phyloP scores from a whole-genome alignment of 345 rosid genomes.

The Moricandia moricandioides region DNA sequence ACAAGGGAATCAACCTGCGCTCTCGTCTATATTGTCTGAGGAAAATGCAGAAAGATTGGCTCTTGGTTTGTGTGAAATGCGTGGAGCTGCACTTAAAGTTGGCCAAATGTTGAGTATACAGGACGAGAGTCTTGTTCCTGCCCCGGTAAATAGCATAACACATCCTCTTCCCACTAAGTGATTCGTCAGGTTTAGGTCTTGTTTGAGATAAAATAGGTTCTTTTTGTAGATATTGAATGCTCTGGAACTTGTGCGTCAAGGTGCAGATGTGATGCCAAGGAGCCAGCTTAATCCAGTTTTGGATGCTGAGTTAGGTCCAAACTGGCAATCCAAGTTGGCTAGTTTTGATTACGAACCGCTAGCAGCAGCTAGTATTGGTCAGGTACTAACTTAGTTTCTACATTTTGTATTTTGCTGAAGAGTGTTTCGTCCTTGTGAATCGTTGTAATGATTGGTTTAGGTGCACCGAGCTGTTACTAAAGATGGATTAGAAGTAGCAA shows the following conservation, averaged over 20 bases:
- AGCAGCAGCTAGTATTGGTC: conserved; percentile 98
- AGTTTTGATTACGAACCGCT: conserved; percentile 96
- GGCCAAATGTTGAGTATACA: conserved; percentile 99
- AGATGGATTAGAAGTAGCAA: conserved; percentile 74
- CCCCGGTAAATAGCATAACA: conserved; percentile 47
- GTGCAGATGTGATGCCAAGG: conserved; percentile 99
- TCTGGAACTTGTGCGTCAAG: conserved; percentile 95
- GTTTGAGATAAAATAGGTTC: conserved; percentile 29
- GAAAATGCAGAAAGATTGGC: conserved; percentile 95
- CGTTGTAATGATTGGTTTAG: conserved; percentile 43
- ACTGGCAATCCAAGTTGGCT: conserved; percentile 72
- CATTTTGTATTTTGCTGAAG: too few relatives aligned
- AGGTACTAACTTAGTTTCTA: conserved; percentile 51
- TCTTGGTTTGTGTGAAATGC: conserved; percentile 89
- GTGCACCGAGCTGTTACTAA: conserved; percentile 82
- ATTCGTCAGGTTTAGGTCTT: background rate
- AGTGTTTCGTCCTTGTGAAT: background rate
- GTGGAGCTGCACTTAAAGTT: conserved; percentile 95
- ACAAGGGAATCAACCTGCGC: conserved; percentile 55
- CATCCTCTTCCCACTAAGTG: background rate
- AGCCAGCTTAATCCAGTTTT: conserved; percentile 87
- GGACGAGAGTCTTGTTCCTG: conserved; percentile 96
- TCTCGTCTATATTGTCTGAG: conserved; percentile 72
- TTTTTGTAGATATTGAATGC: conserved; percentile 79
- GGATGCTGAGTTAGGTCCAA: conserved; percentile 76